Evolutionary conservation across 805 yeast species (phyloP).

Genomic region (Lachancea dasiensis): DNA sequence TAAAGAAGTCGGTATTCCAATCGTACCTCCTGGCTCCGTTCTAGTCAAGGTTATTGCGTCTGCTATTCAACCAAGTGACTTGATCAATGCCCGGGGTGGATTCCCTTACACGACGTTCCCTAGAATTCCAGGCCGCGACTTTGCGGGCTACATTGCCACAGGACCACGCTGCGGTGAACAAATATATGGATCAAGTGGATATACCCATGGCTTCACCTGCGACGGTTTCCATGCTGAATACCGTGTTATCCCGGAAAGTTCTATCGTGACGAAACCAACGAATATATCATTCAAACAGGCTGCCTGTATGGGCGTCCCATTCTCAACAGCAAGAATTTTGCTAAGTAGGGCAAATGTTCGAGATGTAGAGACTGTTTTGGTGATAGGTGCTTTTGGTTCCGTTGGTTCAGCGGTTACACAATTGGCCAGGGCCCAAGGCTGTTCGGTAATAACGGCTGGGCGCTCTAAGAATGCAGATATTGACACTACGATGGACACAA

Average conservation of each 20-base stretch:
- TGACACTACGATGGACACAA: conserved; percentile 1
- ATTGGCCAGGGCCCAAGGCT: conserved; percentile 7
- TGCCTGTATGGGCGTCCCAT: conserved; percentile 9
- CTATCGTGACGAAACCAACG: conserved; percentile 6
- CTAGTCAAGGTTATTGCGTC: conserved; percentile 8
- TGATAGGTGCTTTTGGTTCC: conserved; percentile 8
- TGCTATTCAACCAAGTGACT: conserved; percentile 8
- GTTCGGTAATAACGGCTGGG: conserved; percentile 5
- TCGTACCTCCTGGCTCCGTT: conserved; percentile 40
- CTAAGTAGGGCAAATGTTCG: conserved; percentile 1
- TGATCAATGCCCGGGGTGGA: conserved; percentile 9
- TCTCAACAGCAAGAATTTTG: conserved; percentile 7
- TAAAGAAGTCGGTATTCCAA: background rate
- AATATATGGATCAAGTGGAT: conserved; percentile 9
- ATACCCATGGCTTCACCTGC: conserved; percentile 5
- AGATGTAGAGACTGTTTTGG: conserved; percentile 1
- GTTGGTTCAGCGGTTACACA: conserved; percentile 9
- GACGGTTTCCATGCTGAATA: conserved; percentile 10
- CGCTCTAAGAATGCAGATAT: conserved; percentile 5
- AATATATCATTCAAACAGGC: conserved; percentile 8
- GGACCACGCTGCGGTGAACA: conserved; percentile 10
- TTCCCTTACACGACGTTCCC: conserved; percentile 10
- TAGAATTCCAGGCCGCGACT: conserved; percentile 9
- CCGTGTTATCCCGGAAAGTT: conserved; percentile 6
- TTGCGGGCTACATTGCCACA: conserved; percentile 7